A percentile compares a stretch with the other conserved stretches of the same genome.
These are phyloP conservation scores for Rhytidhysteron rufulum DNA, from an alignment of 2,329 filamentous ascomycete genomes.

Conservation along the genomic window DNA sequence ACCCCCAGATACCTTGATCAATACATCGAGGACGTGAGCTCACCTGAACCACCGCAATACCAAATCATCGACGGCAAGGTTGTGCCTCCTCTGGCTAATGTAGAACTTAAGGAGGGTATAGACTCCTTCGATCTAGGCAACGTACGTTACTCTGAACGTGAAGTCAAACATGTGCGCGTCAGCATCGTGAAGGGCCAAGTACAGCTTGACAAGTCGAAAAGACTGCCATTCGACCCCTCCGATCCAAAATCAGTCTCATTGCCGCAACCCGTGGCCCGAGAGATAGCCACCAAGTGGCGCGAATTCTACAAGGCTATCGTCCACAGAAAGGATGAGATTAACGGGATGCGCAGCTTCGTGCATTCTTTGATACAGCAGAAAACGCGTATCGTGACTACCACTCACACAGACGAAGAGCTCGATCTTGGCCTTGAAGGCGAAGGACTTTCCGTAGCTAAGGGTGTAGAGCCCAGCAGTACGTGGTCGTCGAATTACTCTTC, in stretches of 20 bases:
- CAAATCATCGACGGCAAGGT: constrained; percentile 16
- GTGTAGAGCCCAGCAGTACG: too few relatives aligned
- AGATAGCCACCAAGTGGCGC: not conserved
- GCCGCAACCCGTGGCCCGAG: not conserved
- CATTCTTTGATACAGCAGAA: not conserved
- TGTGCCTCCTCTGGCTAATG: constrained; percentile 16
- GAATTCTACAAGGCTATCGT: not conserved
- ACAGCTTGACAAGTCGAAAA: not conserved
- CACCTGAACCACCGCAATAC: constrained; percentile 28
- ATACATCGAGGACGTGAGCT: constrained; percentile 20
- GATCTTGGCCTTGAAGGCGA: too few relatives aligned
- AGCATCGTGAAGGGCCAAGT: not conserved
- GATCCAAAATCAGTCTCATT: not conserved
- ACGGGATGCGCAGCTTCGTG: not conserved
- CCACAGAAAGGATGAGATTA: not conserved
- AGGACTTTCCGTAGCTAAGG: too few relatives aligned
- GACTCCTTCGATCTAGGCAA: constrained; percentile 27
- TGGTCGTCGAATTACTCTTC: too few relatives aligned
- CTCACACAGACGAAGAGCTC: too few relatives aligned
- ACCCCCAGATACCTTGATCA: constrained; percentile 21
- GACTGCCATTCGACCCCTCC: not conserved
- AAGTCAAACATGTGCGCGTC: not conserved
- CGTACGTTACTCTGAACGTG: constrained; percentile 7
- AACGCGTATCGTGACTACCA: too few relatives aligned
- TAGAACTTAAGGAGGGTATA: constrained; percentile 18